A percentile compares a stretch with the other conserved stretches of the same genome.
Conservation (phyloP, 805 yeast species). For the Metschnikowia kunwiensis region DNA sequence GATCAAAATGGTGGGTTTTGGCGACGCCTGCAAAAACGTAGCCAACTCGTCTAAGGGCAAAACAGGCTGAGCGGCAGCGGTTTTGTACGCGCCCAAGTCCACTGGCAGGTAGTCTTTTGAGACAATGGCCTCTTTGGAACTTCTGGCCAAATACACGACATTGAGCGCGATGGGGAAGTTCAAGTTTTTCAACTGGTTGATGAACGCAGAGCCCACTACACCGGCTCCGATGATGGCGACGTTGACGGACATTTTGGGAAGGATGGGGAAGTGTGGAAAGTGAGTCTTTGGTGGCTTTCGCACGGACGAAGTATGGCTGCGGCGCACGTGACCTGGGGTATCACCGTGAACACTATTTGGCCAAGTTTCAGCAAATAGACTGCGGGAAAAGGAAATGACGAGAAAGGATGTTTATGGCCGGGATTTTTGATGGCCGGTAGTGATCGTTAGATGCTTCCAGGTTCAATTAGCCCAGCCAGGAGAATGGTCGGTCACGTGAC, state of each 20-base stretch:
- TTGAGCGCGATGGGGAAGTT: conserved; percentile 65
- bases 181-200: conserved; percentile 70
- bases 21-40: conserved; percentile 60
- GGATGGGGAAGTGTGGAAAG: no score
- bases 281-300: no score
- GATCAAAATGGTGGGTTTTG: conserved; percentile 75
- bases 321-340: conserved; percentile 6
- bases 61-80: conserved; percentile 43
- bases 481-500: no score
- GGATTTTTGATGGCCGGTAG: no score
- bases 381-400: no score
- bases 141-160: conserved; percentile 72
- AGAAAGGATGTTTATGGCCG: no score
- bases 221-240: conserved; percentile 70
- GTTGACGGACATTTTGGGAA: conserved; percentile 34
- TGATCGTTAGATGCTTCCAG: no score
- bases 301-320: conserved; percentile 3
- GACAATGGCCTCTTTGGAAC: conserved; percentile 65
- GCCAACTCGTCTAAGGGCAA: conserved; percentile 58
- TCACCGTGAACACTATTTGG: no score
- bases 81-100: conserved; percentile 56
- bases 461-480: no score
- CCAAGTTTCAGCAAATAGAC: no score
- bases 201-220: conserved; percentile 90
- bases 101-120: conserved; percentile 71